phyloP scores from a whole-genome alignment of 1,284 basidiomycete genomes.

The Cystodermella granulosa region DNA sequence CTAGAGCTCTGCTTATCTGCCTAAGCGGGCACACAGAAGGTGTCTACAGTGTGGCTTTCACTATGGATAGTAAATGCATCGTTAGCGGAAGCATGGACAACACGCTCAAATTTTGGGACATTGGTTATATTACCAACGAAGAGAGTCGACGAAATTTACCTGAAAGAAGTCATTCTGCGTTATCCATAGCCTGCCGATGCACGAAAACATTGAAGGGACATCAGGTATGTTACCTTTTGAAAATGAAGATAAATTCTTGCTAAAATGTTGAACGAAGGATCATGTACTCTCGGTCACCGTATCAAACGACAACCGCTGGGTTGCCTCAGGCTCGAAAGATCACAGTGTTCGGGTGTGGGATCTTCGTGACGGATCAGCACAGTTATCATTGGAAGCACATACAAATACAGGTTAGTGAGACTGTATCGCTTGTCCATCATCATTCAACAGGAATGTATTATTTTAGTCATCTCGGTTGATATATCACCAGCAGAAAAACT shows the following conservation, averaged over 20 bases:
- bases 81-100: conserved; percentile 86
- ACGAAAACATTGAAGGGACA: background rate
- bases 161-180: conserved; percentile 79
- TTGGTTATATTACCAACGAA: conserved; percentile 50
- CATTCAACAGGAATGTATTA: background rate
- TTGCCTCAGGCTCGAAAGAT: conserved; percentile 89
- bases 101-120: conserved; percentile 87
- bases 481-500: conserved; percentile 69
- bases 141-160: conserved; percentile 64
- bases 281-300: conserved; percentile 78
- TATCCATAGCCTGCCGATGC: conserved; percentile 65
- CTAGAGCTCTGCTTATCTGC: conserved; percentile 72
- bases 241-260: too few relatives aligned
- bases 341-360: conserved; percentile 89
- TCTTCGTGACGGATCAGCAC: conserved; percentile 64
- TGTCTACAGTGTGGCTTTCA: conserved; percentile 85
- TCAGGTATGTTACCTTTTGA: background rate
- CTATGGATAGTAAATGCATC: conserved; percentile 77
- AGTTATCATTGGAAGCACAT: conserved; percentile 84
- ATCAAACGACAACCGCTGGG: conserved; percentile 80
- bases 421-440: background rate
- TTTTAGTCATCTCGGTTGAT: conserved; percentile 76
- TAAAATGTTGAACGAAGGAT: conserved; percentile 57
- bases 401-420: conserved; percentile 66
- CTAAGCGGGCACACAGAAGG: conserved; percentile 81